phyloP scores from a whole-genome alignment of 371 early-diverging fungal genomes.

The Rhizopus arrhizus region DNA sequence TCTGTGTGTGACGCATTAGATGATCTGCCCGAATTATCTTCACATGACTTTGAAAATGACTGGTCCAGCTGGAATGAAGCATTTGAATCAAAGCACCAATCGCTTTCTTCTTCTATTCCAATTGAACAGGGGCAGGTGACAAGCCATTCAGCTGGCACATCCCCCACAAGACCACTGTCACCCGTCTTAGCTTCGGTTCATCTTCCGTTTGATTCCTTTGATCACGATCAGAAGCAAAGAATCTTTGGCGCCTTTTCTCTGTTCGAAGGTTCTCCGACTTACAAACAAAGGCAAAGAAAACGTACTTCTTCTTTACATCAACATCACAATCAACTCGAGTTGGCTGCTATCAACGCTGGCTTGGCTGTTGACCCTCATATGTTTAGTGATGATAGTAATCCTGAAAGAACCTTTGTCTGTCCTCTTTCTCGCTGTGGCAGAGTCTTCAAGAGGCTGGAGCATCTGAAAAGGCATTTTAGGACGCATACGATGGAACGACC shows the following conservation, averaged over 20 bases:
- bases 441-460: slow-evolving; percentile 76
- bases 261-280: slow-evolving; percentile 65
- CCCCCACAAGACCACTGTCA: slow-evolving; percentile 5
- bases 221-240: slow-evolving; percentile 20
- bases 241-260: slow-evolving; percentile 62
- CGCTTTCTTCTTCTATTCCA: background rate
- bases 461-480: slow-evolving; percentile 81
- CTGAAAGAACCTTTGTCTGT: slow-evolving; percentile 29
- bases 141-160: slow-evolving; percentile 13
- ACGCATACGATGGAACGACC: slow-evolving; percentile 80
- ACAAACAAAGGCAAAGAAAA: slow-evolving; percentile 69
- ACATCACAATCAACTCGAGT: slow-evolving; percentile 11
- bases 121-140: background rate
- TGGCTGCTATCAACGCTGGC: slow-evolving; percentile 19
- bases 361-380: slow-evolving; percentile 7
- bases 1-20: slow-evolving; percentile 11
- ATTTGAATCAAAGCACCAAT: background rate
- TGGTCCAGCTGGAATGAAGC: slow-evolving; percentile 2
- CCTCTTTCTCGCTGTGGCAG: slow-evolving; percentile 50
- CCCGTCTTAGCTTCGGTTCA: background rate
- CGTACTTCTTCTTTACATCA: slow-evolving; percentile 40
- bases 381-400: slow-evolving; percentile 2
- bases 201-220: background rate
- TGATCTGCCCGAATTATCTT: slow-evolving; percentile 1
- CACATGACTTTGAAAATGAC: slow-evolving; percentile 7